Percentiles rank a stretch among this genome's conserved stretches.
phyloP scores from a whole-genome alignment of 306 rosid genomes.

The Fragaria ananassa region DNA sequence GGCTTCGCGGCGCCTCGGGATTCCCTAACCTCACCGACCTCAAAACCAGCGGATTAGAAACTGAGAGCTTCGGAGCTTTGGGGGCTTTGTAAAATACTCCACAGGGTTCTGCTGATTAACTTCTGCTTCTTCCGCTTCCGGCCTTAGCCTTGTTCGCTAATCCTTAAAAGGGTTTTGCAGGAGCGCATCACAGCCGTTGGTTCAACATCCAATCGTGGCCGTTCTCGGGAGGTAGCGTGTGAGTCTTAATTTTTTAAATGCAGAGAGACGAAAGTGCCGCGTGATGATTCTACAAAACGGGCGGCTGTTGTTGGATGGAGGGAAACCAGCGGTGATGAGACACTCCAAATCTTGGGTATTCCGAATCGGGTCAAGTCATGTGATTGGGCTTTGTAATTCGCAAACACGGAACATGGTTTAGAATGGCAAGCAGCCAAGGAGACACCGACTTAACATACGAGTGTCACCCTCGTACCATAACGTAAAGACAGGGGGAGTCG shows the following conservation, averaged over 20 bases:
- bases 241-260: background rate
- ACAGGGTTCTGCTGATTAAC: background rate
- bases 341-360: background rate
- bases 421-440: background rate
- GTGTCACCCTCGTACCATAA: background rate
- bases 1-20: background rate
- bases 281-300: background rate
- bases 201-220: constrained; percentile 2
- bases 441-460: background rate
- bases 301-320: background rate
- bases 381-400: background rate
- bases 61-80: background rate
- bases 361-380: background rate
- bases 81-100: too few species aligned
- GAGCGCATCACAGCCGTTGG: background rate
- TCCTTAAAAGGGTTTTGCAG: background rate
- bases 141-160: constrained; percentile 10
- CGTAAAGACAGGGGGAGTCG: too few species aligned
- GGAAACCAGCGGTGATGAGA: background rate
- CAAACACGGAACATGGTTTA: background rate
- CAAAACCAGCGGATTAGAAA: background rate
- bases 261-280: background rate
- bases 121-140: background rate
- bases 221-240: constrained; percentile 2
- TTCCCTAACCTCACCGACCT: background rate